Base-by-base conservation (phyloP, 768 basidiomycete genomes). In the Leccinum disarticulatum region DNA sequence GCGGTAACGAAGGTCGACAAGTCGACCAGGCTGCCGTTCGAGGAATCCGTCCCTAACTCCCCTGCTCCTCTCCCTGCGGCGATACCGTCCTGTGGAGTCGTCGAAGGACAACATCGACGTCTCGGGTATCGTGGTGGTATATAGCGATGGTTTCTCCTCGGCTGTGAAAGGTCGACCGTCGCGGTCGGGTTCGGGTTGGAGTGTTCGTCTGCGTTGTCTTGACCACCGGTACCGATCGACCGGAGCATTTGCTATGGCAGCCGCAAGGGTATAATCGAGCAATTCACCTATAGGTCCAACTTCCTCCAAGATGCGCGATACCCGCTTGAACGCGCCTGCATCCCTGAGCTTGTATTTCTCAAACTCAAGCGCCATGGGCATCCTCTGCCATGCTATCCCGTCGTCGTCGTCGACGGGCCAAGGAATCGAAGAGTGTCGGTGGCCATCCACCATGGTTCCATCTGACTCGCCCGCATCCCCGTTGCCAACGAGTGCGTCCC, bases 301-400 rank as follows among this genome's bases (percentile, higher is more conserved):
- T 38, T 77, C 76, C 51, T 77, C 72, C 36, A 58, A 46, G 49
- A 70, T 64, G 33, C 72, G 64, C 46, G 69, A 71, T 22, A 64
- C 47, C 14, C 71, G 66, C 47, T 54, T 66, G 17, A 65, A 61
- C 4, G 59, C 38, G 10, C 48, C 22, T 0, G 60, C 38, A 52
- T 52, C 59, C 50, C 17, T 64, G 56, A 68, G 53, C 47, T 64
- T 61, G 53, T 66, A 74, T 56, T 65, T 57, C 60, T 70, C 65
- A 54, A 69, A 70, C 62, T 62, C 70, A 25, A 30, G 70, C 67
- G 13, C 73, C 76, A 53, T 80, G 76, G 3, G 76, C 79, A 52
- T 83, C 80, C 6, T 75, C 74, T 14, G 81, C 80, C 86, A 87
- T 11, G 73, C 75, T n/a, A 86, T 72, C 22, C 76, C 82, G 59